phyloP scores from a whole-genome alignment of 768 basidiomycete genomes.

The Collybia sp. region DNA sequence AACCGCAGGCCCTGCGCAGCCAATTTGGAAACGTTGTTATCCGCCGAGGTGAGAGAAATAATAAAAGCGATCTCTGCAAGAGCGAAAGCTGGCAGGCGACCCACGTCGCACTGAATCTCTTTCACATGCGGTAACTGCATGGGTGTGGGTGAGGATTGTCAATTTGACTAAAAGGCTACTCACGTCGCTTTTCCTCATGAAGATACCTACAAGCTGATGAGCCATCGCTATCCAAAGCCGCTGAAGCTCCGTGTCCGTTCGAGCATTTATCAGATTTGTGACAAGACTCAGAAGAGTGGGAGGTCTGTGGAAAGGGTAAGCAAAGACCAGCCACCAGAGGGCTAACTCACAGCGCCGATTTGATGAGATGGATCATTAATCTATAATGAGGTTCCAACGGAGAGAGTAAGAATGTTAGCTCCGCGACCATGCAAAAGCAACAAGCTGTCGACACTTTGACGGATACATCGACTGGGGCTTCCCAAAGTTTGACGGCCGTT shows the following conservation, averaged over 20 bases:
- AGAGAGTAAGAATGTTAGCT: slow-evolving; percentile 38
- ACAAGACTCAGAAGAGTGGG: slow-evolving; percentile 43
- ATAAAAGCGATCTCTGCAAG: slow-evolving; percentile 72
- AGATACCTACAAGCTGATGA: slow-evolving; percentile 55
- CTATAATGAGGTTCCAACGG: slow-evolving; percentile 30
- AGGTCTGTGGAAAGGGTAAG: slow-evolving; percentile 26
- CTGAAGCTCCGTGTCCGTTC: slow-evolving; percentile 58
- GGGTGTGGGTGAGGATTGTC: not conserved
- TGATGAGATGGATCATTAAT: slow-evolving; percentile 39
- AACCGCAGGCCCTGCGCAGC: slow-evolving; percentile 69
- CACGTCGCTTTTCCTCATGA: slow-evolving; percentile 45
- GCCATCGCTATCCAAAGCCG: slow-evolving; percentile 66
- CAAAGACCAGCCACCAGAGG: not conserved
- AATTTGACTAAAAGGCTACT: slow-evolving; percentile 7
- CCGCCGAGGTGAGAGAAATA: slow-evolving; percentile 65
- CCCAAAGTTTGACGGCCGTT: slow-evolving; percentile 51
- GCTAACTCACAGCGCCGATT: slow-evolving; percentile 38
- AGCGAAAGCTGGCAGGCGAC: slow-evolving; percentile 59
- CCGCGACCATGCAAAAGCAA: slow-evolving; percentile 40
- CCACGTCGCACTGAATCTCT: slow-evolving; percentile 43
- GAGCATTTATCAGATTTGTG: slow-evolving; percentile 52
- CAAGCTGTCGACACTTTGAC: slow-evolving; percentile 59
- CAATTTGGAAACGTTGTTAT: slow-evolving; percentile 58
- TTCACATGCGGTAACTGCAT: slow-evolving; percentile 28
- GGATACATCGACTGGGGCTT: slow-evolving; percentile 54